Evolutionary conservation across 352 stramenopile genomes (phyloP), one percentile per base, ranked within the genome.

Genomic region (Phytopythium cucurbitacearum): DNA sequence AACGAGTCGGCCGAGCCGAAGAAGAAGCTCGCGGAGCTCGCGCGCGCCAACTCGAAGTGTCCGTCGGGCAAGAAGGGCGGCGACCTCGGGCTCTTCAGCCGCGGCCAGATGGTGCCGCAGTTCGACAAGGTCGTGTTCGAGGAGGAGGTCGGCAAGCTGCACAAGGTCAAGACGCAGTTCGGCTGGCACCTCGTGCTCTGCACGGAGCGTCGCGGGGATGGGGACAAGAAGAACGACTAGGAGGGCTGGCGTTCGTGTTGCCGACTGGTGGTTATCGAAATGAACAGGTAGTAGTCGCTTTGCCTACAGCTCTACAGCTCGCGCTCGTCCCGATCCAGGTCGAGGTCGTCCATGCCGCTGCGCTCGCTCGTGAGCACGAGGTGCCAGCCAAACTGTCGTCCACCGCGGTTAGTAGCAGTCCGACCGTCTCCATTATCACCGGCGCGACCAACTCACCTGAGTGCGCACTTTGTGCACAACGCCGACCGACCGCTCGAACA

Each of bases 121-220:
- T 90, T 92, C 35, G 80, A 92, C 56, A 80, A 81, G 59, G 59
- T 82, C 21, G 71, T 79, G 33, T 89, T 89, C 53, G 70, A 80
- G 11, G 65, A 68, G 37, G 60, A 79, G 21, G 71, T 89, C 37
- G 75, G 69, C 28, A 71, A 71, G 45, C 53, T 89, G 21, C 54
- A 75, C 57, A 83, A 85, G 66, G 73, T 89, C 44, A 51, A 80
- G 53, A 89, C 78, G 40, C 53, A 91, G 68, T 91, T 91, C 63
- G 80, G 80, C 9, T 91, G 73, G 73, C 80, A 91, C 51, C 64
- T 91, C 51, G 56, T 91, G 48, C 69, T 91, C 57, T 89, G 80
- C 58, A 80, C 69, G 15, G 67, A 87, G 53, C 76, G 80, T 46
- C 69, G 74, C 13, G 80, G 71, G 40, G 60, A 80, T 48, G 73